Conservation (phyloP, 306 rosid species). For the Rosa lucieae region DNA sequence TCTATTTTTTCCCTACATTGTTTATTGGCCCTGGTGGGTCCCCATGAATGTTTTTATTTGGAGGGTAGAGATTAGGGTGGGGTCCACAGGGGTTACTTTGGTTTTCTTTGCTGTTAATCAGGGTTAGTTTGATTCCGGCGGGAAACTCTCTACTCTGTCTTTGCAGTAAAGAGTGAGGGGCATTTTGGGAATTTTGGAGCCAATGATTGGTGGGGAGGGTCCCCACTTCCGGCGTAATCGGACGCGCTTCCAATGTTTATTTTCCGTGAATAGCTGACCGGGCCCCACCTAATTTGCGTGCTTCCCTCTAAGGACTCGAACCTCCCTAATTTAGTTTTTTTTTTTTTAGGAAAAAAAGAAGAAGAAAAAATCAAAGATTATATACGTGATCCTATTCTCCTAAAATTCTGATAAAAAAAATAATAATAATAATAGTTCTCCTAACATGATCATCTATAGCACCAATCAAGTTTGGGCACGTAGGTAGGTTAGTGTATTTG, state of each 20-base stretch:
- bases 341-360: background rate
- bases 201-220: conserved; percentile 34
- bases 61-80: background rate
- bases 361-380: too few species aligned
- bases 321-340: background rate
- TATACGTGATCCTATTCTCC: too few species aligned
- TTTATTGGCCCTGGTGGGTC: conserved; percentile 6
- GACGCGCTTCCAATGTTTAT: conserved; percentile 45
- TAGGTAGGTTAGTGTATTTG: background rate
- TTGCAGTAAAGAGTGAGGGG: background rate
- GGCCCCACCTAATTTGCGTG: conserved; percentile 38
- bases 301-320: conserved; percentile 30
- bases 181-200: background rate
- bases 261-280: conserved; percentile 36
- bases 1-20: background rate
- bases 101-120: background rate
- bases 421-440: too few species aligned
- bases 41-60: background rate
- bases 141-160: background rate
- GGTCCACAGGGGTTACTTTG: background rate
- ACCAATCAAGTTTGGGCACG: background rate
- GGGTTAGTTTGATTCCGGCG: conserved; percentile 15
- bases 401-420: too few species aligned
- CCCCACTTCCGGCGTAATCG: conserved; percentile 45
- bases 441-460: background rate